These are phyloP conservation scores for Wickerhamomyces kurtzmanii DNA, from an alignment of 805 yeast species.

Conservation along the genomic window DNA sequence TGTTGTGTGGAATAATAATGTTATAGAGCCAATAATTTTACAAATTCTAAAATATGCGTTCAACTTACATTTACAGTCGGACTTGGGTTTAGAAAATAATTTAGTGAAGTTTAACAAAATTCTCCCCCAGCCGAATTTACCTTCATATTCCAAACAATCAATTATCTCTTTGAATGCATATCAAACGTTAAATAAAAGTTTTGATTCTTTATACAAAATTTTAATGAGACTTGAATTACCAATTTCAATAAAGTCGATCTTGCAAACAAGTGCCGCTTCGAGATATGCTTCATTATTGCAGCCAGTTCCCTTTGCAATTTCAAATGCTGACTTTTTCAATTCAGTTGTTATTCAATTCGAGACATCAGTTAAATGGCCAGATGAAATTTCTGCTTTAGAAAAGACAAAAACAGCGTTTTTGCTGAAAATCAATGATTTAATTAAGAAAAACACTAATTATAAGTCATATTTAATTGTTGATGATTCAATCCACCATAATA, in stretches of 20 bases:
- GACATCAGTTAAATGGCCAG: slow-evolving; percentile 91
- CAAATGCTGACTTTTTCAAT: slow-evolving; percentile 71
- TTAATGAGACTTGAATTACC: slow-evolving; percentile 50
- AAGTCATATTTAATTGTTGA: slow-evolving; percentile 57
- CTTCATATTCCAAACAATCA: slow-evolving; percentile 48
- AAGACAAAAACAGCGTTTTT: slow-evolving; percentile 86
- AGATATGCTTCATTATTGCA: slow-evolving; percentile 67
- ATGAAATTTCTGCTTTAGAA: slow-evolving; percentile 76
- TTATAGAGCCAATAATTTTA: slow-evolving; percentile 51
- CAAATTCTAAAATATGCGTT: slow-evolving; percentile 58
- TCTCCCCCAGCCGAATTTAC: slow-evolving; percentile 51
- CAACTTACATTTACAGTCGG: slow-evolving; percentile 48
- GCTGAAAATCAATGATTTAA: slow-evolving; percentile 50
- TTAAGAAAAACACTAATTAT: slow-evolving; percentile 39
- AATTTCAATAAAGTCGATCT: slow-evolving; percentile 55
- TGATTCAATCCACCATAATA: slow-evolving; percentile 52
- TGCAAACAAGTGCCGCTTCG: slow-evolving; percentile 66
- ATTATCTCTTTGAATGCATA: slow-evolving; percentile 30
- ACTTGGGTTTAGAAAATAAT: slow-evolving; percentile 19
- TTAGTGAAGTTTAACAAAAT: slow-evolving; percentile 36
- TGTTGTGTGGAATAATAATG: slow-evolving; percentile 67
- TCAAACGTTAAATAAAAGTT: slow-evolving; percentile 36
- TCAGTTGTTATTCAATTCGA: slow-evolving; percentile 83
- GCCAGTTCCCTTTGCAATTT: slow-evolving; percentile 75
- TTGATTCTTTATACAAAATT: slow-evolving; percentile 47